Conservation (phyloP, 83 land plant genomes). For the Larix sibirica region DNA sequence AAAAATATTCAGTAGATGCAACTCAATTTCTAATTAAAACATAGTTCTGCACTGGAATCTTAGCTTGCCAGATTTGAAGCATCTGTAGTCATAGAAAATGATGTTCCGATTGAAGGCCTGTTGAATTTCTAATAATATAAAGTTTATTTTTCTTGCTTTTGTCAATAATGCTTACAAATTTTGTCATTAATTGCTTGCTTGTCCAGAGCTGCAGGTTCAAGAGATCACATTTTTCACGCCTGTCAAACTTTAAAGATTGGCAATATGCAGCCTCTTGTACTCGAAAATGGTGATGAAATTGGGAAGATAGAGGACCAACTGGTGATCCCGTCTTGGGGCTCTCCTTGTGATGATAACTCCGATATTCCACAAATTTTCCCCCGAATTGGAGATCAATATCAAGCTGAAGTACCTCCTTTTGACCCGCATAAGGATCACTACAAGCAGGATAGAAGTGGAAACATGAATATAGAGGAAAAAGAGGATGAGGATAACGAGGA, state of each 20-base stretch:
- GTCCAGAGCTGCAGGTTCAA: background rate
- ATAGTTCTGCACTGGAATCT: background rate
- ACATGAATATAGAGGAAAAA: background rate
- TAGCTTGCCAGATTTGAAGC: background rate
- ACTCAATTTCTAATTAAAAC: background rate
- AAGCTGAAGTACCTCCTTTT: slow-evolving; percentile 47
- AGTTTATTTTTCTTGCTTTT: background rate
- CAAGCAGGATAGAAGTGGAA: background rate
- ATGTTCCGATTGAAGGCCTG: background rate
- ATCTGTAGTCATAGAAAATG: background rate
- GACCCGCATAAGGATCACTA: background rate
- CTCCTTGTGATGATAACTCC: slow-evolving; percentile 19
- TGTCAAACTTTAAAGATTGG: background rate
- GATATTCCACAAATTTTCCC: slow-evolving; percentile 37
- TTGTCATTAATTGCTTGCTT: slow-evolving; percentile 1
- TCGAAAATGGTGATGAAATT: slow-evolving; percentile 12
- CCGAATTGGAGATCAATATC: slow-evolving; percentile 63
- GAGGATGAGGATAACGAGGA: slow-evolving; percentile 7
- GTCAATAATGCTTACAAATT: background rate
- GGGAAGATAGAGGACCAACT: slow-evolving; percentile 11
- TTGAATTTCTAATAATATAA: background rate
- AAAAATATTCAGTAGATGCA: background rate
- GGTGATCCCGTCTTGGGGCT: background rate
- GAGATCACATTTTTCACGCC: background rate
- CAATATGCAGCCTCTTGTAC: background rate